Evolutionary conservation across 257 asterid species (phyloP), one percentile per base, ranked within the genome.

Genomic region (Agastache rugosa): DNA sequence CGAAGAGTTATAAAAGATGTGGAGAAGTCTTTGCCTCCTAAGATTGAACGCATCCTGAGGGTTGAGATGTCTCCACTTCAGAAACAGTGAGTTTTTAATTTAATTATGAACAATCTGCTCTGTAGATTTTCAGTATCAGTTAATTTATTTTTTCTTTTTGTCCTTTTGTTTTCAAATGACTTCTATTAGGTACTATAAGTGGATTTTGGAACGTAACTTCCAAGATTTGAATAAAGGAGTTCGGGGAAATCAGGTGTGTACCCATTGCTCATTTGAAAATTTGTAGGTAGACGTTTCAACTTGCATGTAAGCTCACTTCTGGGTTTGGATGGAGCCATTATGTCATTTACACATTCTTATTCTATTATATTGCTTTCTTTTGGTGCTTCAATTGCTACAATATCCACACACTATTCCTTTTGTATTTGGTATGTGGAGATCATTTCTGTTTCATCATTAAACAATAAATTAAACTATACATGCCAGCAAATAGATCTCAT

Each of bases 1-100:
- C 82, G 99, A 85, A 89, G 99, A 83, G 96, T 95, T 75, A 95
- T 95, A 75, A 95, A 95, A 87, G 99, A 95, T 74, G 99, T 95
- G 63, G 99, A 95, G 88, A 95, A 92, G 92, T 95, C 99, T 68
- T 84, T 95, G 89, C 99, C 99, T 37, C 99, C 99, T 45, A 95
- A 95, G 83, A 89, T 92, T 79, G 99, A 95, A 73, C 97, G 99
- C 68, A 91, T 95, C 79, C 97, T 95, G 69, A 85, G 99, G 92
- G 99, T 95, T 81, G 99, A 95, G 84, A 95, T 95, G 99, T 95
- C 99, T 35, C 99, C 99, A 27, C 93, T 95, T 67, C 99, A 95
- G 93, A 95, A 95, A 84, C 99, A 95, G 99, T 95, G 89, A 78
- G 81, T 65, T 58, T 44, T 74, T 27, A 23, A 44, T 47, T 23